These are phyloP conservation scores for Cinchona pubescens DNA, from an alignment of 257 asterid species.

Conservation along the genomic window DNA sequence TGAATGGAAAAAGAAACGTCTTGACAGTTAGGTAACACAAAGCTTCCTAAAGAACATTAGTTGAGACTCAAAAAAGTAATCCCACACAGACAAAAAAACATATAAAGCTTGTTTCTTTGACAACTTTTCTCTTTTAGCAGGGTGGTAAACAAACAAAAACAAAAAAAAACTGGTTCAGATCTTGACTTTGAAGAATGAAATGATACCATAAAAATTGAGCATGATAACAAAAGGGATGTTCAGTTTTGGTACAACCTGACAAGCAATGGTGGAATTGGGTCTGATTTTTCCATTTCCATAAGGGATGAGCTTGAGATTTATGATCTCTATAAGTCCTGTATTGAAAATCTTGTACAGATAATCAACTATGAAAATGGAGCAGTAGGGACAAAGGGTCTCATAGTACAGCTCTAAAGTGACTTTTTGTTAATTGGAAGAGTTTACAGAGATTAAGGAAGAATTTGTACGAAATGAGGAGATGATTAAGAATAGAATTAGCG, in stretches of 20 bases:
- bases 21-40: background rate
- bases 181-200: background rate
- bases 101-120: background rate
- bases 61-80: background rate
- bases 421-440: constrained; percentile 21
- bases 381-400: constrained; percentile 46
- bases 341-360: constrained; percentile 35
- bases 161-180: background rate
- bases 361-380: constrained; percentile 36
- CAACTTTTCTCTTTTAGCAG: background rate
- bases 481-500: constrained; percentile 16
- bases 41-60: background rate
- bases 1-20: background rate
- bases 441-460: constrained; percentile 18
- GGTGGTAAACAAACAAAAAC: too few species aligned
- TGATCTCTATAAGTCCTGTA: constrained; percentile 33
- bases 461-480: background rate
- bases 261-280: constrained; percentile 30
- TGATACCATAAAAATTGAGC: background rate
- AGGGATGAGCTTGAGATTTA: constrained; percentile 42
- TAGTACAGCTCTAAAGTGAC: constrained; percentile 37
- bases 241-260: constrained; percentile 33
- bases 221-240: background rate
- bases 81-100: background rate
- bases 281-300: constrained; percentile 46